These are phyloP conservation scores for Pecoramyces ruminantium DNA, from an alignment of 192 early-diverging fungal genomes.

Conservation along the genomic window DNA sequence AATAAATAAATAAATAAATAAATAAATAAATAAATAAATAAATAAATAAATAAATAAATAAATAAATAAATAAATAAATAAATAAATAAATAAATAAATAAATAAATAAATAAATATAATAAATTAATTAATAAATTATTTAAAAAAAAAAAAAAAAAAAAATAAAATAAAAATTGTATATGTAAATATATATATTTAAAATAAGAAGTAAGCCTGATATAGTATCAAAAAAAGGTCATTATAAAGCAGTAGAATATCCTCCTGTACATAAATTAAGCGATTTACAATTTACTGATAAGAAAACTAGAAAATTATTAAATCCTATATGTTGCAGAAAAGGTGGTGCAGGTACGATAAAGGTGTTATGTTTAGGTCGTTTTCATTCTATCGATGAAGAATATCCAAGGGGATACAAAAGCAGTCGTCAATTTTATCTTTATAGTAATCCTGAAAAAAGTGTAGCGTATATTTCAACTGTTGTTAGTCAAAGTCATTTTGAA, in stretches of 20 bases:
- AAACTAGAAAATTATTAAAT: neutral
- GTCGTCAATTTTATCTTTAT: neutral
- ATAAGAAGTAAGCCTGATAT: neutral
- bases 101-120: too few relatives aligned
- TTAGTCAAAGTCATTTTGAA: neutral
- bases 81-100: too few relatives aligned
- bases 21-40: too few relatives aligned
- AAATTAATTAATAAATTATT: too few relatives aligned
- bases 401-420: neutral
- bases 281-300: neutral
- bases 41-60: too few relatives aligned
- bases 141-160: too few relatives aligned
- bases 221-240: neutral
- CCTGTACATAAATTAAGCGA: neutral
- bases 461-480: neutral
- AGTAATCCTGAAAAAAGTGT: neutral
- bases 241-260: neutral
- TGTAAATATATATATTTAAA: too few relatives aligned
- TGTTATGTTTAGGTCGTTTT: neutral
- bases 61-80: too few relatives aligned
- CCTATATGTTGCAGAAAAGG: neutral
- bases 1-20: too few relatives aligned
- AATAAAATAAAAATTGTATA: too few relatives aligned
- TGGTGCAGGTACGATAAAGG: neutral
- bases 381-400: neutral